phyloP scores from a whole-genome alignment of 2,329 filamentous ascomycete genomes.

The Onygenales sp. region DNA sequence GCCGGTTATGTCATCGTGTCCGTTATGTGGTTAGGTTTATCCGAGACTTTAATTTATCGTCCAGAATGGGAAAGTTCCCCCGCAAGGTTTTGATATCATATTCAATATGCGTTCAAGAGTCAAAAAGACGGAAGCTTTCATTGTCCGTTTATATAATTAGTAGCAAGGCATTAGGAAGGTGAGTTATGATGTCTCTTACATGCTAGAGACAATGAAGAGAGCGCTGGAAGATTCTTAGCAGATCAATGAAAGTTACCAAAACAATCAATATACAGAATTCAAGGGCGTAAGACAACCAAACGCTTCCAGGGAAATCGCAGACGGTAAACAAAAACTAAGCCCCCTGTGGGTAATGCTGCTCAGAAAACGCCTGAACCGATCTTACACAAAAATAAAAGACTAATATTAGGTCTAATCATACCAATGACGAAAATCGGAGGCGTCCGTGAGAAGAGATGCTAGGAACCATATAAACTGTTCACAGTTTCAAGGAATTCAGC shows the following conservation, averaged over 20 bases:
- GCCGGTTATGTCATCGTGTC: background rate
- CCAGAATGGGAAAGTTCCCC: no score
- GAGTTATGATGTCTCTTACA: no score
- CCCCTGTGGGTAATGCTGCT: background rate
- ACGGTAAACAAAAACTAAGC: background rate
- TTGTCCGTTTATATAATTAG: no score
- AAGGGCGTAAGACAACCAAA: background rate
- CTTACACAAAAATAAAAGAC: constrained; percentile 1
- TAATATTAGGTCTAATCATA: constrained; percentile 6
- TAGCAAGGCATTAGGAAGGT: no score
- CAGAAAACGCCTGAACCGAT: constrained; percentile 2
- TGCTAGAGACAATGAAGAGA: no score
- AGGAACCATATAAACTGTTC: background rate
- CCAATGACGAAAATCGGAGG: background rate
- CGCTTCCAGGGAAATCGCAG: background rate
- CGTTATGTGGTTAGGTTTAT: no score
- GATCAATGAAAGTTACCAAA: background rate
- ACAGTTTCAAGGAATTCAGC: constrained; percentile 29
- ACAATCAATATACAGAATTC: background rate
- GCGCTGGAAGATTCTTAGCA: no score
- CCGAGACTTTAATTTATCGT: no score
- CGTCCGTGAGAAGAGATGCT: background rate
- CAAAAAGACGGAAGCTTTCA: no score
- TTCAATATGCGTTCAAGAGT: no score
- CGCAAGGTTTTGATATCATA: no score